Base-by-base conservation (phyloP, 306 rosid species). In the Astragalus membranaceus region DNA sequence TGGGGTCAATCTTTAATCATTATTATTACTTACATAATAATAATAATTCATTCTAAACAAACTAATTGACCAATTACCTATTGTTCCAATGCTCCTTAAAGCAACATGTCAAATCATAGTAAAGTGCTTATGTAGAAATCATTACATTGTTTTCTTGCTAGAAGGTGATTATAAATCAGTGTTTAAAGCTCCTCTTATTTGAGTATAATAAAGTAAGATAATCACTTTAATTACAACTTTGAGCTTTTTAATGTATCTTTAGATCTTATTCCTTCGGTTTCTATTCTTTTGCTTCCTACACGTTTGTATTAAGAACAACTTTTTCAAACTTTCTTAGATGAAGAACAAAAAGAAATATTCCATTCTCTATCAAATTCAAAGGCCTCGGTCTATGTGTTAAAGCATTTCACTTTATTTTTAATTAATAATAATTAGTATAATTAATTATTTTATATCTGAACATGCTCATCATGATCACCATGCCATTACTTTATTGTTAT, bases 381-480 rank as follows among this genome's bases (percentile, higher is more conserved):
- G 90, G 64, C 64, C 82, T 85, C 74, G 92, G 62, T 84, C 87
- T 42, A 72, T 73, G 96, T 68, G 92, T 81, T 82, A 80, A 91
- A 88, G 88, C 87, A 75, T 65, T 10, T 52, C 50, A 44, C 91
- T 81, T 92, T 87, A 70, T 50, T 71, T 50, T 6, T n/a, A 4
- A 14, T 20, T 20, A 20, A 20, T 20, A 20, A 20, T 20, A 20
- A 20, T 20, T 20, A 20, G 2, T 20, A 0, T 61, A 10, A 9
- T 43, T 77, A 26, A 26, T 26, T 1, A 26, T 26, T 49, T 20
- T 77, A 35, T 20, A 12, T 48, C 47, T 84, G 75, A 73, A 75
- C 84, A 56, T 72, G 65, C 54, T 77, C 88, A 77, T 83, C 74
- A 75, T 83, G 55, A 69, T 70, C 35, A 44, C 47, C 74, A 70